These are phyloP conservation scores for Ceratocystis huliohia DNA, from an alignment of 2,329 filamentous ascomycete species.

Conservation along the genomic window DNA sequence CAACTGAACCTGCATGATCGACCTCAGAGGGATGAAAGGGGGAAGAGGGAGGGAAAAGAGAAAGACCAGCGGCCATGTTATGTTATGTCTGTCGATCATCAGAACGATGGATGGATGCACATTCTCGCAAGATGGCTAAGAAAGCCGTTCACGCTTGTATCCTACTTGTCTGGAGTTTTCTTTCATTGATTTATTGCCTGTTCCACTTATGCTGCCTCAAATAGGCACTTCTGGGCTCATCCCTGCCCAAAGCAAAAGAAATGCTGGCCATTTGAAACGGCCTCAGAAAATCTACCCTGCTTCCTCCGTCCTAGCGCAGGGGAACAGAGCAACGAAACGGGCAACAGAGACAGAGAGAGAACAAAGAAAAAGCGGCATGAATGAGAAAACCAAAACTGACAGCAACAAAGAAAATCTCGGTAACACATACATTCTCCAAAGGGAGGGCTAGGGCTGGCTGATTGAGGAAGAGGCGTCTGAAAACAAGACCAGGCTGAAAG, in stretches of 20 bases:
- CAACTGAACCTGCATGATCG: background rate
- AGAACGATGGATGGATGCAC: too few relatives aligned
- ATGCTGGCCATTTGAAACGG: background rate
- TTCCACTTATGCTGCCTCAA: background rate
- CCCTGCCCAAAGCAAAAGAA: background rate
- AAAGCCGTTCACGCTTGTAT: too few relatives aligned
- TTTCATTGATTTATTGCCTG: too few relatives aligned
- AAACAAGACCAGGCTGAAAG: background rate
- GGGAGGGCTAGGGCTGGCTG: background rate
- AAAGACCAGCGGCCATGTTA: too few relatives aligned
- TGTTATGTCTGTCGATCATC: too few relatives aligned
- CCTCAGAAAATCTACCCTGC: background rate
- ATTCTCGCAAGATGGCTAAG: too few relatives aligned
- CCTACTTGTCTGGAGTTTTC: too few relatives aligned
- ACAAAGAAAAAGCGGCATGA: constrained; percentile 1
- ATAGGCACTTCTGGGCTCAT: background rate
- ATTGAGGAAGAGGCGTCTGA: background rate
- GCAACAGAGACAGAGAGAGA: background rate
- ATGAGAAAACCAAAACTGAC: background rate
- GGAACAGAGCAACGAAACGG: background rate
- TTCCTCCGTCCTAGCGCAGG: background rate
- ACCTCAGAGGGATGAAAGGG: background rate
- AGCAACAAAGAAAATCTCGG: background rate
- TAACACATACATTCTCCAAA: background rate
- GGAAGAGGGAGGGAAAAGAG: too few relatives aligned